Percentiles rank a stretch among this genome's conserved stretches.
Conservation (phyloP, 2,329 filamentous ascomycete species). For the Lasiodiplodia gonubiensis region DNA sequence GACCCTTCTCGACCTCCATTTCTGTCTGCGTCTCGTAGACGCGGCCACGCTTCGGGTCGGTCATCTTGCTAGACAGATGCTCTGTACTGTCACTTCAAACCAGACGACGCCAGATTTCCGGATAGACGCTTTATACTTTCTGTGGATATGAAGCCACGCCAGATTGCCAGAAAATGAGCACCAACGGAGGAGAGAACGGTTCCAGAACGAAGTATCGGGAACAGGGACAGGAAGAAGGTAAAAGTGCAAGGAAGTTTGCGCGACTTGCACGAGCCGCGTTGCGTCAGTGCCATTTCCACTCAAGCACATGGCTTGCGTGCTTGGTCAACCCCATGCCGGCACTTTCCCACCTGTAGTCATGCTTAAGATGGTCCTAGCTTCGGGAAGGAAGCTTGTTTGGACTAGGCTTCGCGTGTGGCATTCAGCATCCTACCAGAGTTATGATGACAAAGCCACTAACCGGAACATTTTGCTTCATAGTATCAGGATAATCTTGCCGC, state of each 20-base stretch:
- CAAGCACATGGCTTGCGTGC: conserved; percentile 9
- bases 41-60: neutral
- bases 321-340: neutral
- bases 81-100: neutral
- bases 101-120: neutral
- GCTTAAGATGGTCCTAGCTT: conserved; percentile 15
- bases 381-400: conserved; percentile 20
- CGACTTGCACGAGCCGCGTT: neutral
- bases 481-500: no score
- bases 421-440: neutral
- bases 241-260: neutral
- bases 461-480: neutral
- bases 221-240: neutral
- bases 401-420: conserved; percentile 4
- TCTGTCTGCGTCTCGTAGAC: neutral
- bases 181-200: neutral
- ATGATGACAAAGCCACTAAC: neutral
- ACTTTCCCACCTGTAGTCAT: neutral
- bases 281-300: neutral
- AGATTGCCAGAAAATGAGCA: conserved; percentile 18
- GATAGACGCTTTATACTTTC: neutral
- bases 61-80: neutral
- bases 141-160: neutral
- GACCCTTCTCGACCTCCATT: neutral
- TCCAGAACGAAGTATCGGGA: neutral